These are phyloP conservation scores for Mesembryanthemum crystallinum DNA, from an alignment of 148 eudicot species.

Conservation along the genomic window DNA sequence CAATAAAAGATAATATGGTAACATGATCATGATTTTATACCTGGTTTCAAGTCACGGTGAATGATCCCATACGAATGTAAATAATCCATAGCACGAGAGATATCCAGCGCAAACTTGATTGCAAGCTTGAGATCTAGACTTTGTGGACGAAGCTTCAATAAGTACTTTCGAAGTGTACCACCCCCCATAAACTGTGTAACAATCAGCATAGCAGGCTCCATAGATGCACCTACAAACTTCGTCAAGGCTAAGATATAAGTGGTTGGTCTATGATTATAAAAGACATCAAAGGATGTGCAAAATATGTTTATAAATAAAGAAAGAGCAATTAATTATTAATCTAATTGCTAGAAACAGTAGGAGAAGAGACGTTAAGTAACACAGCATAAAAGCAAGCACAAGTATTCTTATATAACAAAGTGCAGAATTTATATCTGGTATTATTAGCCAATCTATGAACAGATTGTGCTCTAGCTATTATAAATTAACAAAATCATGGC, in stretches of 20 bases:
- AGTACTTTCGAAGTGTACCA: conserved; percentile 41
- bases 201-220: conserved; percentile 39
- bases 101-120: conserved; percentile 33
- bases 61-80: conserved; percentile 38
- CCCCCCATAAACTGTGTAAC: conserved; percentile 44
- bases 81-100: conserved; percentile 41
- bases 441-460: neutral
- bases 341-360: neutral
- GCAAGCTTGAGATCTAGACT: conserved; percentile 34
- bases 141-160: conserved; percentile 33
- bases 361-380: neutral
- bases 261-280: neutral
- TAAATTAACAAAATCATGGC: neutral
- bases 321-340: neutral
- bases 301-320: neutral
- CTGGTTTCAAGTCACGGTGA: conserved; percentile 46
- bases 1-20: neutral
- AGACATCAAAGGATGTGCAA: neutral
- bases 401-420: neutral
- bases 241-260: neutral
- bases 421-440: neutral
- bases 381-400: neutral
- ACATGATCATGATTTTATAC: conserved; percentile 8
- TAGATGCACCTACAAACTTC: conserved; percentile 39
- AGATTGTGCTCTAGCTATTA: neutral